A percentile compares a stretch with the other conserved stretches of the same genome.
These are phyloP conservation scores for Trametes sanguinea DNA, from an alignment of 768 basidiomycete genomes.

Conservation along the genomic window DNA sequence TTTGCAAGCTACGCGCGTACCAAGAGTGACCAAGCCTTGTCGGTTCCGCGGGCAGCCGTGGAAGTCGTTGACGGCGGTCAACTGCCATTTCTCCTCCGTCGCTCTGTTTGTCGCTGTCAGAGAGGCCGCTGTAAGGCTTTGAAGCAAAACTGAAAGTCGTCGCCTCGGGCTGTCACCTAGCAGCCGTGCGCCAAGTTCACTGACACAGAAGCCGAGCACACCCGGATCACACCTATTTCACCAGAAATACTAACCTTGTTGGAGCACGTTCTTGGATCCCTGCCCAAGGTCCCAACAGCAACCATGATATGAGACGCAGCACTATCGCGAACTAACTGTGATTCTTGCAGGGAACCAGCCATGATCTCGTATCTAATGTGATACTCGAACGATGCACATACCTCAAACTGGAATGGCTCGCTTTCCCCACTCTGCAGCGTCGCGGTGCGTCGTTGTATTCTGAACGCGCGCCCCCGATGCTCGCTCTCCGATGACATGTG, in stretches of 20 bases:
- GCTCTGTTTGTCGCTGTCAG: not conserved
- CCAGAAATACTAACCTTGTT: not conserved
- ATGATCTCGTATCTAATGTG: not conserved
- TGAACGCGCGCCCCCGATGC: not conserved
- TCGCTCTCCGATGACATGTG: constrained; percentile 4
- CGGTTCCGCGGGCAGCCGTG: not conserved
- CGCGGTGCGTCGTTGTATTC: constrained; percentile 9
- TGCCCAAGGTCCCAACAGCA: constrained; percentile 1
- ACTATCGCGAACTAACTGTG: constrained; percentile 6
- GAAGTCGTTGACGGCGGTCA: not conserved
- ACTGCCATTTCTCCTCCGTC: not conserved
- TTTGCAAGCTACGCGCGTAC: too few species aligned
- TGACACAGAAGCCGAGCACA: not conserved
- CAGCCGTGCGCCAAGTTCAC: not conserved
- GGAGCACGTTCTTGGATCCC: not conserved
- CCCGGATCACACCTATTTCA: not conserved
- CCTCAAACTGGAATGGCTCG: not conserved
- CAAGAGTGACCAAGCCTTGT: not conserved
- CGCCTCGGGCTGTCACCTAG: too few species aligned
- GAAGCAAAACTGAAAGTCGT: not conserved
- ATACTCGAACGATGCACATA: not conserved
- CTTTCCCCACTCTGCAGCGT: not conserved
- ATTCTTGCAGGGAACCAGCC: constrained; percentile 1
- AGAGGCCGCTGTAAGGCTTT: not conserved
- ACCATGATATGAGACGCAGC: not conserved